Percentiles rank a stretch among this genome's conserved stretches.
Evolutionary conservation across 176 grass and related monocot genomes (phyloP).

Genomic region (Lolium multiflorum): DNA sequence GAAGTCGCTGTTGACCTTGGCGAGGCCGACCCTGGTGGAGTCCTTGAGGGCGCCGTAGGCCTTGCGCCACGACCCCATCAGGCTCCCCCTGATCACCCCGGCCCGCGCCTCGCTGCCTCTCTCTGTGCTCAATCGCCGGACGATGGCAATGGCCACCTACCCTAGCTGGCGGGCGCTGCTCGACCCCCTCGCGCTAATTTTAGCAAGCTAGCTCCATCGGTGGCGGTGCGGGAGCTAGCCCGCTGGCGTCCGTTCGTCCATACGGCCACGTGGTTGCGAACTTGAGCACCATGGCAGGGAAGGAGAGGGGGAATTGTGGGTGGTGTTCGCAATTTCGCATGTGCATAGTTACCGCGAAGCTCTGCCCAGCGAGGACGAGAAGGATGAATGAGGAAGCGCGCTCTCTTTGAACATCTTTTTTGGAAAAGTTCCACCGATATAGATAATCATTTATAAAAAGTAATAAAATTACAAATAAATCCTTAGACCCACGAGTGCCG

Average conservation of each 20-base stretch:
- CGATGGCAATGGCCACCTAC: conserved; percentile 9
- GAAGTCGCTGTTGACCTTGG: conserved; percentile 96
- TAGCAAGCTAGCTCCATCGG: not conserved
- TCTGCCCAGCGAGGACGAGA: not conserved
- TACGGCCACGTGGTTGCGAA: not conserved
- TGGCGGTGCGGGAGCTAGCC: not conserved
- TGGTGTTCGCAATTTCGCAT: not conserved
- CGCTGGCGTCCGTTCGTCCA: not conserved
- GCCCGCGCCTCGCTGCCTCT: conserved; percentile 6
- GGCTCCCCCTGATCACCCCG: conserved; percentile 10
- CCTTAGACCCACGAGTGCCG: too few relatives aligned
- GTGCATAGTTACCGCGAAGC: not conserved
- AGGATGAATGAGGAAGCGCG: not conserved
- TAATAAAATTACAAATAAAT: too few relatives aligned
- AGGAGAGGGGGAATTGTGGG: not conserved
- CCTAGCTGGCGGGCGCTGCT: not conserved
- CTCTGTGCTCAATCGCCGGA: not conserved
- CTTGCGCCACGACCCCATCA: conserved; percentile 81
- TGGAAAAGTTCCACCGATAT: too few relatives aligned
- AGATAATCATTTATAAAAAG: too few relatives aligned
- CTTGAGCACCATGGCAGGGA: not conserved
- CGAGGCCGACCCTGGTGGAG: conserved; percentile 97
- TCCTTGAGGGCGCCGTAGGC: conserved; percentile 97
- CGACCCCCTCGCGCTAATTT: conserved; percentile 26
- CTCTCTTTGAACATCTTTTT: too few relatives aligned